phyloP scores from a whole-genome alignment of 2,329 filamentous ascomycete genomes.

The Colletotrichum musicola region DNA sequence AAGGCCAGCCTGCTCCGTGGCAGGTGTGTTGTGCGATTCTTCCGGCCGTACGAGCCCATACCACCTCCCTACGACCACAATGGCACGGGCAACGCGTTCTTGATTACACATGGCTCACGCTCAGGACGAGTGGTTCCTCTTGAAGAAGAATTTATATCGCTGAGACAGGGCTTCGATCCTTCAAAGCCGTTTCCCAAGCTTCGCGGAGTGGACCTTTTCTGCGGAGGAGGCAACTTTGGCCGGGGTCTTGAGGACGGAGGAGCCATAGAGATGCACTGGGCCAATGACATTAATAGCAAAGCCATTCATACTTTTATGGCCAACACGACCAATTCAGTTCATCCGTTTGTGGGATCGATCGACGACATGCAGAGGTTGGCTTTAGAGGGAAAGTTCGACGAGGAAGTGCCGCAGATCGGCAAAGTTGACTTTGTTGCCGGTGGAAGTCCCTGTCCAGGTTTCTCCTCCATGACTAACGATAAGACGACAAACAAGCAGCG shows the following conservation, averaged over 20 bases:
- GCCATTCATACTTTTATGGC: conserved; percentile 82
- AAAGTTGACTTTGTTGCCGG: conserved; percentile 77
- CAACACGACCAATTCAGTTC: conserved; percentile 63
- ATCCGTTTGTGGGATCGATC: conserved; percentile 78
- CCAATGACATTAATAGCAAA: conserved; percentile 73
- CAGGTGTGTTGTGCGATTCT: conserved; percentile 71
- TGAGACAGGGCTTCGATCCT: conserved; percentile 71
- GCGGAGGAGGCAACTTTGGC: conserved; percentile 82
- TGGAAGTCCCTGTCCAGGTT: conserved; percentile 84
- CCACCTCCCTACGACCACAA: conserved; percentile 73
- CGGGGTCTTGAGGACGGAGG: conserved; percentile 80
- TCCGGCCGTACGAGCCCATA: conserved; percentile 58
- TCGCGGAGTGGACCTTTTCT: conserved; percentile 78
- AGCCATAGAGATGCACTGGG: conserved; percentile 73
- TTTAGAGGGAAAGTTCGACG: conserved; percentile 62
- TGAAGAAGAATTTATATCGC: conserved; percentile 26
- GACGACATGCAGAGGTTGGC: conserved; percentile 73
- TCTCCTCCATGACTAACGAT: conserved; percentile 73
- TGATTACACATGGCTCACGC: conserved; percentile 60
- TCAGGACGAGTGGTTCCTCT: conserved; percentile 40
- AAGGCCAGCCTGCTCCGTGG: conserved; percentile 59
- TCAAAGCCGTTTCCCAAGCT: conserved; percentile 53
- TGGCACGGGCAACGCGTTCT: conserved; percentile 77
- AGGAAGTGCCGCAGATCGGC: conserved; percentile 68
- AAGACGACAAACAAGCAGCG: conserved; percentile 67